A percentile compares a stretch with the other conserved stretches of the same genome.
These are phyloP conservation scores for Botrytis squamosa DNA, from an alignment of 2,329 filamentous ascomycete genomes.

Conservation along the genomic window DNA sequence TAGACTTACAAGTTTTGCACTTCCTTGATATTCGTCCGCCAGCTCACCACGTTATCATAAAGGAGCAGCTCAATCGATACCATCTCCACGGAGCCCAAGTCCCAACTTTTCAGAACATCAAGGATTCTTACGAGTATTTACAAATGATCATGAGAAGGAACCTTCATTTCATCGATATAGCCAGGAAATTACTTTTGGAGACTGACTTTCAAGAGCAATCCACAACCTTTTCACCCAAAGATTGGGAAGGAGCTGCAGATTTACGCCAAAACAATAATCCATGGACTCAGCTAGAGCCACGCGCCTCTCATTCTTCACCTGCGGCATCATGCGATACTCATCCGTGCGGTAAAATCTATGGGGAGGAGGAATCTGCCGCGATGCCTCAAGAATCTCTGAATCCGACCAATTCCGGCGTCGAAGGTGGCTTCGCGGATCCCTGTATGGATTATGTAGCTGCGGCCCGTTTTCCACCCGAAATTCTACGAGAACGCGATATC, in stretches of 20 bases:
- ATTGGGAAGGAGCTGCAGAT: neutral
- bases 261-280: neutral
- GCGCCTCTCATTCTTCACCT: neutral
- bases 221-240: neutral
- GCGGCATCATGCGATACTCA: conserved; percentile 14
- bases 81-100: neutral
- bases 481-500: neutral
- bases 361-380: conserved; percentile 17
- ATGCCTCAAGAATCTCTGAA: neutral
- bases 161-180: conserved; percentile 21
- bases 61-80: conserved; percentile 3
- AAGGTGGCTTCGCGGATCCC: neutral
- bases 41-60: neutral
- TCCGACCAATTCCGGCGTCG: neutral
- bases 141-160: conserved; percentile 24
- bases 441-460: neutral
- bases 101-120: conserved; percentile 11
- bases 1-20: conserved; percentile 22
- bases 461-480: neutral
- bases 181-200: neutral
- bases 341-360: conserved; percentile 16
- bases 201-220: neutral
- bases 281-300: neutral
- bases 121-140: conserved; percentile 17
- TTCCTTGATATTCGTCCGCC: conserved; percentile 14